Base-by-base conservation (phyloP, 2,329 filamentous ascomycete species). In the Aspergillus cejpii region DNA sequence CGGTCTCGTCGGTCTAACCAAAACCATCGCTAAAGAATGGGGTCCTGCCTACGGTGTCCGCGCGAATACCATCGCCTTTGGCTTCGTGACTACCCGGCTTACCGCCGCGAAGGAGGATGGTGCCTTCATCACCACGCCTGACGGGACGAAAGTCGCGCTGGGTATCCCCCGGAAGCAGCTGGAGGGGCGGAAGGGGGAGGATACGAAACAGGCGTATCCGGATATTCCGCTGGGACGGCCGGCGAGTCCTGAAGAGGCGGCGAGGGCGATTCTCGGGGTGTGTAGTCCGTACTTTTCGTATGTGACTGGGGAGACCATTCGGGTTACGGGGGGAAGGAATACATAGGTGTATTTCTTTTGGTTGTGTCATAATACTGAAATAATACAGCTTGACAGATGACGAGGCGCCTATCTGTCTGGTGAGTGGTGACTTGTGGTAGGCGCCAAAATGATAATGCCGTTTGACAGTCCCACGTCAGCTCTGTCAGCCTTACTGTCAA, bases 11-110 rank as follows among this genome's bases (percentile, higher is more conserved):
- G 89, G 89, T 5, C 76, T 94, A 46, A 90, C 85, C 27, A 94
- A 92, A 73, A 89, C 87, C 1, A 87, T 94, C 61, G 87, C 88
- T 2, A 94, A 94, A 71, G 83, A 95, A 72, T 94, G 88, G 89
- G 88, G 88, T 1, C 87, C 86, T 0, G 67, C 74, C 28, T 94
- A 90, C 57, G 88, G 87, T 41, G 88, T 94, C 5, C 75, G 88
- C 47, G 78, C 83, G 31, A 94, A 94, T 67, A 88, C 87, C 11
- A 75, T 94, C 41, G 87, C 87, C 3, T 94, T 94, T 57, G 89
- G 89, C 0, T 79, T 84, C 62, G 91, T 94, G 54, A 71, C 80
- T 56, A 94, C 89, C 0, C 74, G 89, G 2, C 68, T 94, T 55
- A 94, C 89, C 8, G 84, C 81, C 8, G 84, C 85, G 5, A 94